Conservation (phyloP, 345 rosid genomes). For the Populus ilicifolia region DNA sequence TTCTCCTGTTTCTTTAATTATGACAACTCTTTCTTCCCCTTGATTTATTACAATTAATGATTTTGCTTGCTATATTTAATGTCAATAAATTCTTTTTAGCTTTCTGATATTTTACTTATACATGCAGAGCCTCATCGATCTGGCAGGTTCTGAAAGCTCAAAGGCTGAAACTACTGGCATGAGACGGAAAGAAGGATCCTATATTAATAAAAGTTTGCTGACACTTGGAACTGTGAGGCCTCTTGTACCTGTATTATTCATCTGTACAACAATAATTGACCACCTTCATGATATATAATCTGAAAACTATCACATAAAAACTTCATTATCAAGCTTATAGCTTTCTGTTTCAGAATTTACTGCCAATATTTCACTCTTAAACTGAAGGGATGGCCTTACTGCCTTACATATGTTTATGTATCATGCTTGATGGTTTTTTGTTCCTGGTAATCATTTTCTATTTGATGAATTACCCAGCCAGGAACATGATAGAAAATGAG, state of each 20-base stretch:
- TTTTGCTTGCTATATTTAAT: not conserved
- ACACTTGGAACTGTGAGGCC: slow-evolving; percentile 95
- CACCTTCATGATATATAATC: not conserved
- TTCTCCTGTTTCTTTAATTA: not conserved
- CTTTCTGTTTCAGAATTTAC: slow-evolving; percentile 3
- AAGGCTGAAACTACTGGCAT: slow-evolving; percentile 93
- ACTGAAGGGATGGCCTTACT: not conserved
- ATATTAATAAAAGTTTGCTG: slow-evolving; percentile 92
- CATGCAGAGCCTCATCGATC: slow-evolving; percentile 98
- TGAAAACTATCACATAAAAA: not conserved
- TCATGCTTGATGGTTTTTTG: not conserved
- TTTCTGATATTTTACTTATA: slow-evolving; percentile 37
- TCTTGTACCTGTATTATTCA: slow-evolving; percentile 12
- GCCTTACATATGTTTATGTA: not conserved
- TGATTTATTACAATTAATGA: not conserved
- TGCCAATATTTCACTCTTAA: not conserved
- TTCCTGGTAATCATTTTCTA: not conserved
- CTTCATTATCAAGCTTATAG: not conserved
- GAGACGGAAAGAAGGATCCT: slow-evolving; percentile 97
- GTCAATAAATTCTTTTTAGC: slow-evolving; percentile 25
- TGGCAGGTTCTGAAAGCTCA: slow-evolving; percentile 99
- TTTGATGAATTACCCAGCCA: not conserved
- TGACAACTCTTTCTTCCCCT: not conserved
- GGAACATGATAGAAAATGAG: not conserved
- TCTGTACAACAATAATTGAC: not conserved